These are phyloP conservation scores for Aquilaria sinensis DNA, from an alignment of 345 rosid genomes.

Conservation along the genomic window DNA sequence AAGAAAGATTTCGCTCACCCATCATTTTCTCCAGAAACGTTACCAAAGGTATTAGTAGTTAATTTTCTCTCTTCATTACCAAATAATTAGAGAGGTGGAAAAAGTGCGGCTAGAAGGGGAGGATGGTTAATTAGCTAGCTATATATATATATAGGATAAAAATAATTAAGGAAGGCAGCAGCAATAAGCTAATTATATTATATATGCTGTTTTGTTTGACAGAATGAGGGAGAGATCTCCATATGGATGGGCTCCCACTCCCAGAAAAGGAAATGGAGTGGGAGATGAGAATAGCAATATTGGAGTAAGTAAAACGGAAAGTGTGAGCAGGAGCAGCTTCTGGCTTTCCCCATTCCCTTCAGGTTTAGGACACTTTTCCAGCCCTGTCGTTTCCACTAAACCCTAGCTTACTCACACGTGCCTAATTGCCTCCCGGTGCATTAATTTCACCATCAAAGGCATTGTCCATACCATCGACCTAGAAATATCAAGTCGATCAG, in stretches of 20 bases:
- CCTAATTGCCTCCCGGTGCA: no score
- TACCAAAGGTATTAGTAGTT: conserved; percentile 16
- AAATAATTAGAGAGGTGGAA: neutral
- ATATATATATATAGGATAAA: no score
- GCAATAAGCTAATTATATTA: neutral
- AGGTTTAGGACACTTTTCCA: conserved; percentile 11
- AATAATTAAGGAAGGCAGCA: no score
- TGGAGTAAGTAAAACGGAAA: neutral
- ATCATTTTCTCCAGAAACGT: conserved; percentile 34
- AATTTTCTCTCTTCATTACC: neutral
- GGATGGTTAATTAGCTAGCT: no score
- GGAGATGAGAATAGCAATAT: neutral
- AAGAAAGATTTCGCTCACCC: conserved; percentile 30
- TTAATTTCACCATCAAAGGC: no score
- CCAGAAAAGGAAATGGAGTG: neutral
- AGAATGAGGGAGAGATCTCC: conserved; percentile 28
- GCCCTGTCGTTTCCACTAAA: no score
- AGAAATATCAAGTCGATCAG: no score
- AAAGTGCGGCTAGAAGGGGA: no score
- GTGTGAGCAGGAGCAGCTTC: neutral
- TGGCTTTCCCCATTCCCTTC: conserved; percentile 32
- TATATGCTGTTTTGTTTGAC: conserved; percentile 3
- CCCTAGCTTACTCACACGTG: no score
- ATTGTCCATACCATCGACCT: no score
- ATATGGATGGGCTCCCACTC: conserved; percentile 2